phyloP scores from a whole-genome alignment of 164 flowering plant genomes.

The Houttuynia cordata region DNA sequence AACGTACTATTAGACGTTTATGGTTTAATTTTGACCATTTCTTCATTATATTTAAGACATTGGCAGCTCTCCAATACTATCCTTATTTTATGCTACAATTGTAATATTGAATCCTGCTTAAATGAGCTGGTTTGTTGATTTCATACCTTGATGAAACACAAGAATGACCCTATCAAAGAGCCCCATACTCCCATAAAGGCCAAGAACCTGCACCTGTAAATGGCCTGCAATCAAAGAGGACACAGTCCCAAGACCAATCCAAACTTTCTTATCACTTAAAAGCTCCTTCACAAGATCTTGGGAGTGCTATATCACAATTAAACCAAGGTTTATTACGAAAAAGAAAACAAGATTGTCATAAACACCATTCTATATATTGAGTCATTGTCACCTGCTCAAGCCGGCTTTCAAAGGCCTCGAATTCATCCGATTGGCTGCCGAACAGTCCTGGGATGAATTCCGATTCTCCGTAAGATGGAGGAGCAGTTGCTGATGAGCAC shows the following conservation, averaged over 20 bases:
- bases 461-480: neutral
- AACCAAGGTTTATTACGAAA: too few relatives aligned
- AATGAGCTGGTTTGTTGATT: too few relatives aligned
- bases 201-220: conserved; percentile 58
- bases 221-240: conserved; percentile 24
- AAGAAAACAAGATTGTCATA: too few relatives aligned
- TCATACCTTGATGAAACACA: conserved; percentile 59
- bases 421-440: neutral
- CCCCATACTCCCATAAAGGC: conserved; percentile 59
- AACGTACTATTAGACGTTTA: neutral
- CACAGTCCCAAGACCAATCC: too few relatives aligned
- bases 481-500: neutral
- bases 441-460: neutral
- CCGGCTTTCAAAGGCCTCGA: conserved; percentile 7
- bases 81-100: too few relatives aligned
- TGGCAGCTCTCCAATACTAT: too few relatives aligned
- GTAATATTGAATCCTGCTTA: too few relatives aligned
- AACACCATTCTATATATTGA: too few relatives aligned
- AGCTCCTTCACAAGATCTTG: too few relatives aligned
- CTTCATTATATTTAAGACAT: too few relatives aligned
- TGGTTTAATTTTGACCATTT: neutral
- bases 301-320: too few relatives aligned
- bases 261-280: too few relatives aligned
- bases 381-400: conserved; percentile 12
- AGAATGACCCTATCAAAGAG: conserved; percentile 60